Evolutionary conservation across 2,329 filamentous ascomycete species (phyloP).

Genomic region (Aspergillus tanneri): DNA sequence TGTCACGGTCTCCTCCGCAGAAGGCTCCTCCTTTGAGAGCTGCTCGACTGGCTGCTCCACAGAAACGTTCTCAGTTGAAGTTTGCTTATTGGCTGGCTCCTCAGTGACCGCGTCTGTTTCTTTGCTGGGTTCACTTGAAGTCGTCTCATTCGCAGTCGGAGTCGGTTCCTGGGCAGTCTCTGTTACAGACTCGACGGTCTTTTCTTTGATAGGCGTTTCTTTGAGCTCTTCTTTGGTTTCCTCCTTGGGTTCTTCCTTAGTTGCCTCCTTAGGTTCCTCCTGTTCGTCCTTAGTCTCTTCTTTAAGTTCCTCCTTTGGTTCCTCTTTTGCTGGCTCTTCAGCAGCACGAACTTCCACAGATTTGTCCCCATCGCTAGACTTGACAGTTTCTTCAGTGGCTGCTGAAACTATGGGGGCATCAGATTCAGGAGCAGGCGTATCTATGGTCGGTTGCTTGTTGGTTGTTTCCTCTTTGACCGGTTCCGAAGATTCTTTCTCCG

Average conservation of each 20-base stretch:
- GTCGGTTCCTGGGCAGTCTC: not conserved
- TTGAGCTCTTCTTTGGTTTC: conserved; percentile 6
- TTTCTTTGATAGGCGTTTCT: conserved; percentile 9
- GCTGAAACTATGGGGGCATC: not conserved
- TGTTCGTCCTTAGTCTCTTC: conserved; percentile 3
- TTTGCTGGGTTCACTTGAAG: conserved; percentile 7
- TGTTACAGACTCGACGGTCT: not conserved
- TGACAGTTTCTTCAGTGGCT: not conserved
- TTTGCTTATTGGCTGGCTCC: conserved; percentile 10
- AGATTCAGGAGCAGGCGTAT: not conserved
- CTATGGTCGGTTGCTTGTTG: not conserved
- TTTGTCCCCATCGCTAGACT: conserved; percentile 2
- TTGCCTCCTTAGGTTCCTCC: conserved; percentile 2
- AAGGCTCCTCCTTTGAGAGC: conserved; percentile 10
- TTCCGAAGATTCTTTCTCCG: conserved; percentile 9
- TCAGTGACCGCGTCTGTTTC: not conserved
- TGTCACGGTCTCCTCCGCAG: conserved; percentile 8
- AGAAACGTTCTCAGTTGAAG: conserved; percentile 8
- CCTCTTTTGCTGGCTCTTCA: conserved; percentile 10
- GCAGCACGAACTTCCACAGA: not conserved
- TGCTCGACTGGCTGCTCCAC: conserved; percentile 13
- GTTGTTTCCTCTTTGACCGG: conserved; percentile 1
- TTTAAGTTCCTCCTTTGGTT: not conserved
- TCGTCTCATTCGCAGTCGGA: not conserved
- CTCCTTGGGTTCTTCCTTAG: conserved; percentile 10